Percentiles rank a stretch among this genome's conserved stretches.
Evolutionary conservation across 2,329 filamentous ascomycete species (phyloP).

Genomic region (Phaeoacremonium minimum): DNA sequence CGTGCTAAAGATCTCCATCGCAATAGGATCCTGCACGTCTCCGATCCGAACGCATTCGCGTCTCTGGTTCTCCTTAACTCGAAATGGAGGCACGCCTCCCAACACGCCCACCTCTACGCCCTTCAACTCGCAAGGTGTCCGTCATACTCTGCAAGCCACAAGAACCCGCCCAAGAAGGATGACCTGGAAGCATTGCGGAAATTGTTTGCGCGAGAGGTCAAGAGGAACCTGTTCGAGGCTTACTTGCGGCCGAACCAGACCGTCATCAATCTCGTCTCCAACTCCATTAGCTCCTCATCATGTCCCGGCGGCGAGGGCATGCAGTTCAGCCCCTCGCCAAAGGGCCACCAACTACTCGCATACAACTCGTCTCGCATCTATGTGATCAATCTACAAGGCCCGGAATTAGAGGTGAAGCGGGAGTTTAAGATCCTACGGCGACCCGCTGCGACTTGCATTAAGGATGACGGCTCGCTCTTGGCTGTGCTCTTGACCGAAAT

Average conservation of each 20-base stretch:
- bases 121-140: slow-evolving; percentile 59
- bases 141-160: slow-evolving; percentile 50
- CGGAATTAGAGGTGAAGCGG: slow-evolving; percentile 60
- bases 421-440: slow-evolving; percentile 77
- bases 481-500: slow-evolving; percentile 79
- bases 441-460: slow-evolving; percentile 72
- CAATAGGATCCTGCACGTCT: slow-evolving; percentile 55
- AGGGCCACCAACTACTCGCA: slow-evolving; percentile 69
- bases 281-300: slow-evolving; percentile 78
- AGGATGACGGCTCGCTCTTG: slow-evolving; percentile 71
- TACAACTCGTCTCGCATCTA: slow-evolving; percentile 85
- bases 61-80: slow-evolving; percentile 62
- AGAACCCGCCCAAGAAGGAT: slow-evolving; percentile 27
- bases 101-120: slow-evolving; percentile 59
- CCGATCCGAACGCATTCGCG: slow-evolving; percentile 61
- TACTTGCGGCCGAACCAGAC: slow-evolving; percentile 68
- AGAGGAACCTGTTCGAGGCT: slow-evolving; percentile 73
- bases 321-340: slow-evolving; percentile 75
- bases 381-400: slow-evolving; percentile 63
- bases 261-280: slow-evolving; percentile 75
- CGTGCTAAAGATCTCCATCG: too few relatives aligned
- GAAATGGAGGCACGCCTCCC: slow-evolving; percentile 61
- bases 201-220: slow-evolving; percentile 65
- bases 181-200: slow-evolving; percentile 58
- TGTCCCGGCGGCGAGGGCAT: slow-evolving; percentile 81